Base-by-base conservation (phyloP, 257 asterid genomes). In the Plantago major region DNA sequence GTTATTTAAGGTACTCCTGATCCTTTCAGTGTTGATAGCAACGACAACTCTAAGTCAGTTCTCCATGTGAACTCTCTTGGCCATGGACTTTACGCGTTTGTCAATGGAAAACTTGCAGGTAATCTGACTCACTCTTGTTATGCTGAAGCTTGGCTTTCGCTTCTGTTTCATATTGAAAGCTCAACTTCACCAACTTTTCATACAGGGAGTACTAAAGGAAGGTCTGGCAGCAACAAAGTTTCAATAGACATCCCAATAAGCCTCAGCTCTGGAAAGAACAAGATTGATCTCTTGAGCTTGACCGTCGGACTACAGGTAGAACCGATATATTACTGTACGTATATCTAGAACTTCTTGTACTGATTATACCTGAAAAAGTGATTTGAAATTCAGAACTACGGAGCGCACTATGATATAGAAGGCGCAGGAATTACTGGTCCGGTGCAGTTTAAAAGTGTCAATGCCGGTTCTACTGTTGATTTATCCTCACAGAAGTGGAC, bases 71-170 rank as follows among this genome's bases (percentile, higher is more conserved):
- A 82, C 67, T 78, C 97, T 46, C 87, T 82, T 33, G 98, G 98
- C 63, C 98, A 91, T 48, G 79, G 64, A 38, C 83, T 86, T 19
- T 51, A 82, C 64, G 90, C 76, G 70, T 91, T 78, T 72, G 55
- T 88, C 74, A 85, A 88, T 11, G 90, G 87, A 67, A 71, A 84
- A 76, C 88, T 84, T 57, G 79, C 84, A 88, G 98, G 98, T 91
- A 52, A 71, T 10, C 18, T 49, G 52, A 70, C 62, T 62, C 61
- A 14, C 22, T 6, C 43, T 30, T 19, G 56, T 65, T 64, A 47
- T 6, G 0, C 14, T 14, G 14, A 8, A 14, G 30, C 6, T 16
- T 26, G 56, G 19, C 16, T 19, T 10, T 52, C 15, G 64, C 64
- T 47, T 18, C 64, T 54, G 17, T 18, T 60, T 19, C 11, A 12